A percentile compares a stretch with the other conserved stretches of the same genome.
Evolutionary conservation across 2,329 filamentous ascomycete species (phyloP).

Genomic region (Volutella citrinella): DNA sequence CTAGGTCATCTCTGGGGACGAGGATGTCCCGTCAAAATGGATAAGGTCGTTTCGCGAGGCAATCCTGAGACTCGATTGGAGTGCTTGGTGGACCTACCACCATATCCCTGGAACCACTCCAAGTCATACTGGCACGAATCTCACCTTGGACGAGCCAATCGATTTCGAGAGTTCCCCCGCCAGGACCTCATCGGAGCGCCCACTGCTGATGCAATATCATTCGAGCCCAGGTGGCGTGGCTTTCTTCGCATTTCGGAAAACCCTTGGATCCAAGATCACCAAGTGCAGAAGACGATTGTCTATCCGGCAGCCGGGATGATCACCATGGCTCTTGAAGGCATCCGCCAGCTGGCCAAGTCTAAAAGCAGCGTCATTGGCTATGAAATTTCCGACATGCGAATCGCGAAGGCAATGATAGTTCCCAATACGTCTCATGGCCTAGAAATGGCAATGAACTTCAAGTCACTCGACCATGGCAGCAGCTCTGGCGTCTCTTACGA

Average conservation of each 20-base stretch:
- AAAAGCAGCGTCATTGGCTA: slow-evolving; percentile 31
- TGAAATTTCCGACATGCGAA: slow-evolving; percentile 43
- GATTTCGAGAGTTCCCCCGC: slow-evolving; percentile 42
- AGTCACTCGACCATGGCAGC: too few relatives aligned
- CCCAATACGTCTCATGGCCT: slow-evolving; percentile 44
- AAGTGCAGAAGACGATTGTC: slow-evolving; percentile 47
- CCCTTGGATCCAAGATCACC: slow-evolving; percentile 51
- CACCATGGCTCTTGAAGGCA: slow-evolving; percentile 47
- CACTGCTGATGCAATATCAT: slow-evolving; percentile 40
- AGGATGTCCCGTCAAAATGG: slow-evolving; percentile 32
- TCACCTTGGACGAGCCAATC: slow-evolving; percentile 40
- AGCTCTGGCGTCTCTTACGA: too few relatives aligned
- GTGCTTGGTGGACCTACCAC: slow-evolving; percentile 44
- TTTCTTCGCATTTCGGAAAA: slow-evolving; percentile 48
- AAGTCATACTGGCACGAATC: slow-evolving; percentile 54
- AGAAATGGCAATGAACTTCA: slow-evolving; percentile 48
- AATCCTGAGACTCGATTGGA: slow-evolving; percentile 16
- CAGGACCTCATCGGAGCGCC: slow-evolving; percentile 51
- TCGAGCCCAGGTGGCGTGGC: slow-evolving; percentile 47
- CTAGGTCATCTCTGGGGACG: slow-evolving; percentile 36
- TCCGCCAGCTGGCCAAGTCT: slow-evolving; percentile 35
- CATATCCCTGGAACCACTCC: slow-evolving; percentile 54
- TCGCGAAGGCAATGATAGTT: slow-evolving; percentile 51
- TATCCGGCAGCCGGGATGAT: slow-evolving; percentile 51
- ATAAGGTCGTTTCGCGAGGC: slow-evolving; percentile 23